These are phyloP conservation scores for Phytomonas sp. DNA, from an alignment of 208 protist species.

Conservation along the genomic window DNA sequence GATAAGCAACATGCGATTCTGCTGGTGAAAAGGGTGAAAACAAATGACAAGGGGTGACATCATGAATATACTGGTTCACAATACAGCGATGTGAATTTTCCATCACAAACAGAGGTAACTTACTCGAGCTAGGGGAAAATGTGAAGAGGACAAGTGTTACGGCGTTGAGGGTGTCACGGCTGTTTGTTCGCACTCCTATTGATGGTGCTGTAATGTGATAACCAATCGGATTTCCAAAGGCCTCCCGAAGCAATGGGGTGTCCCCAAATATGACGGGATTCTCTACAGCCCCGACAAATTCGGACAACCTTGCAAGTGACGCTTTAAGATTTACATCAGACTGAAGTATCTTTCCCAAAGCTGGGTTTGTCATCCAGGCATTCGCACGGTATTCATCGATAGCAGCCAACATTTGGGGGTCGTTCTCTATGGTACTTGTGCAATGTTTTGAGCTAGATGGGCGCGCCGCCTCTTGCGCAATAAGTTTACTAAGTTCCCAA, in stretches of 20 bases:
- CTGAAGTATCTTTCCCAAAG: slow-evolving; percentile 2
- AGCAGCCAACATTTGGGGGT: slow-evolving; percentile 69
- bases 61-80: slow-evolving; percentile 48
- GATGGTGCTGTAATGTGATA: slow-evolving; percentile 80
- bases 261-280: slow-evolving; percentile 71
- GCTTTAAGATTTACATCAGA: slow-evolving; percentile 9
- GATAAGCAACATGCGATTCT: slow-evolving; percentile 60
- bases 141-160: slow-evolving; percentile 77
- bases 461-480: slow-evolving; percentile 28
- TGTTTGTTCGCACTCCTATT: slow-evolving; percentile 68
- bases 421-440: slow-evolving; percentile 60
- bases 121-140: slow-evolving; percentile 31
- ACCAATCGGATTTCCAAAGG: slow-evolving; percentile 59
- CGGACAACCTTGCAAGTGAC: slow-evolving; percentile 27
- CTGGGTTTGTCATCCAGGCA: slow-evolving; percentile 77
- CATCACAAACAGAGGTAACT: slow-evolving; percentile 55
- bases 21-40: slow-evolving; percentile 46
- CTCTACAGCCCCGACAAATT: slow-evolving; percentile 60
- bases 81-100: slow-evolving; percentile 61
- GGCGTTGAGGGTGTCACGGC: slow-evolving; percentile 15
- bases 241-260: slow-evolving; percentile 56
- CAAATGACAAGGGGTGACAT: slow-evolving; percentile 31
- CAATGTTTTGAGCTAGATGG: slow-evolving; percentile 37
- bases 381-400: slow-evolving; percentile 80
- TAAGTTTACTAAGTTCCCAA: slow-evolving; percentile 50